These are phyloP conservation scores for Cordyceps farinosa DNA, from an alignment of 2,329 filamentous ascomycete genomes.

Conservation along the genomic window DNA sequence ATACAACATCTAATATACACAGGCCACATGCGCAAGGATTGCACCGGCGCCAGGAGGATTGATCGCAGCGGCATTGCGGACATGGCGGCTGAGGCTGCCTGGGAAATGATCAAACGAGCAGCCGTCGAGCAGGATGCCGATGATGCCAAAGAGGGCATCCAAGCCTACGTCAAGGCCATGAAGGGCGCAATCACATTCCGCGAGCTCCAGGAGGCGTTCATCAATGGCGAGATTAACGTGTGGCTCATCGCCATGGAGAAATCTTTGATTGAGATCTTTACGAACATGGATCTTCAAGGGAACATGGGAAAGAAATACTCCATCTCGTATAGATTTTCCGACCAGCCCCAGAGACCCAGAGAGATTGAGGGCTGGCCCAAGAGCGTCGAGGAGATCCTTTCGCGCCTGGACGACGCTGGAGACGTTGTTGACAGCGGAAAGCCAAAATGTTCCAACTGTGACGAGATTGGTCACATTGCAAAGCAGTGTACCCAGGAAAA, in stretches of 20 bases:
- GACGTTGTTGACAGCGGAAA: slow-evolving; percentile 58
- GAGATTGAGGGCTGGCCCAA: slow-evolving; percentile 60
- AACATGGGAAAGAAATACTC: slow-evolving; percentile 62
- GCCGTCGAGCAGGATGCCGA: slow-evolving; percentile 55
- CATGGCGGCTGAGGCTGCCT: slow-evolving; percentile 52
- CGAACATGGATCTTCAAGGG: slow-evolving; percentile 70
- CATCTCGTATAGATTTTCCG: slow-evolving; percentile 58
- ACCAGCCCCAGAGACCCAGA: slow-evolving; percentile 54
- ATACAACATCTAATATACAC: slow-evolving; percentile 18
- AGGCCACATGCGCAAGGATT: slow-evolving; percentile 56
- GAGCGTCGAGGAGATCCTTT: slow-evolving; percentile 55
- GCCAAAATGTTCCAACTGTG: slow-evolving; percentile 61
- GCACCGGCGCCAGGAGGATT: slow-evolving; percentile 57
- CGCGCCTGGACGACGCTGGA: slow-evolving; percentile 63
- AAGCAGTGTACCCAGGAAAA: slow-evolving; percentile 59
- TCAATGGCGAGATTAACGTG: slow-evolving; percentile 49
- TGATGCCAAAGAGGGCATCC: slow-evolving; percentile 56
- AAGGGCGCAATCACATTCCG: slow-evolving; percentile 54
- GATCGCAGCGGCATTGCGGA: slow-evolving; percentile 49
- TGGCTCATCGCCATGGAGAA: slow-evolving; percentile 63
- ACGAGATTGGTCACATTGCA: slow-evolving; percentile 59
- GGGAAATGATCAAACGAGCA: slow-evolving; percentile 52
- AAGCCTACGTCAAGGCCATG: slow-evolving; percentile 58
- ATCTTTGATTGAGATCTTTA: slow-evolving; percentile 53
- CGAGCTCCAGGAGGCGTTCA: slow-evolving; percentile 59